Conservation (phyloP, 108 stramenopile species). For the Conticribra guillardii region DNA sequence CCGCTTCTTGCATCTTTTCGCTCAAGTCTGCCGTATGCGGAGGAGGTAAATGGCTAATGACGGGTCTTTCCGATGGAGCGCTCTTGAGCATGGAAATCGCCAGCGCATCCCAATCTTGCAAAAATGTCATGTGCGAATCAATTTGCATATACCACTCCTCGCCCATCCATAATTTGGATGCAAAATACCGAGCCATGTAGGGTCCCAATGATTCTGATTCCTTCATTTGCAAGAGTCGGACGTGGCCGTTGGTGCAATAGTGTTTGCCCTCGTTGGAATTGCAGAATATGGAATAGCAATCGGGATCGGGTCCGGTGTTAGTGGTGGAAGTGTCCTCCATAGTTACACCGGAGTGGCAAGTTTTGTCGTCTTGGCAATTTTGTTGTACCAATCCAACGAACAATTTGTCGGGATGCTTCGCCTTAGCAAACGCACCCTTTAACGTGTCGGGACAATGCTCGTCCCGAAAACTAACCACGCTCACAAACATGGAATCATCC, state of each 20-base stretch:
- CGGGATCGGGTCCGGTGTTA: conserved; percentile 73
- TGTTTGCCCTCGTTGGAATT: conserved; percentile 61
- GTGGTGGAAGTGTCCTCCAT: conserved; percentile 63
- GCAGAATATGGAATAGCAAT: conserved; percentile 80
- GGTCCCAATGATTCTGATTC: conserved; percentile 94
- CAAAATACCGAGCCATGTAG: conserved; percentile 93
- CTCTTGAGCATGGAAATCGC: conserved; percentile 78
- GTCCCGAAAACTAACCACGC: conserved; percentile 93
- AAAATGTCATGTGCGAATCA: conserved; percentile 92
- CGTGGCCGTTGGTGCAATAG: conserved; percentile 64
- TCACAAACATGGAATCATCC: conserved; percentile 86
- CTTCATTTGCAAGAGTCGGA: conserved; percentile 84
- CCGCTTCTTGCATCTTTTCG: conserved; percentile 49
- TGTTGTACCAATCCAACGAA: conserved; percentile 95
- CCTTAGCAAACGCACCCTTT: conserved; percentile 83
- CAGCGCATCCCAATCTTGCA: conserved; percentile 86
- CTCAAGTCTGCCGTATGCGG: conserved; percentile 61
- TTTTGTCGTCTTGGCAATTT: conserved; percentile 88
- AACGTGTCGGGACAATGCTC: conserved; percentile 92
- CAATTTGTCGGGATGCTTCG: conserved; percentile 85
- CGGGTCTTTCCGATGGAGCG: conserved; percentile 83
- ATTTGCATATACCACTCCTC: conserved; percentile 96
- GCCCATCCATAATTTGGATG: conserved; percentile 93
- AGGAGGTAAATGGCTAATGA: conserved; percentile 92
- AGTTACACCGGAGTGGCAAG: conserved; percentile 73